Conservation (phyloP, 371 early-diverging fungal genomes). For the Circinella umbellata region DNA sequence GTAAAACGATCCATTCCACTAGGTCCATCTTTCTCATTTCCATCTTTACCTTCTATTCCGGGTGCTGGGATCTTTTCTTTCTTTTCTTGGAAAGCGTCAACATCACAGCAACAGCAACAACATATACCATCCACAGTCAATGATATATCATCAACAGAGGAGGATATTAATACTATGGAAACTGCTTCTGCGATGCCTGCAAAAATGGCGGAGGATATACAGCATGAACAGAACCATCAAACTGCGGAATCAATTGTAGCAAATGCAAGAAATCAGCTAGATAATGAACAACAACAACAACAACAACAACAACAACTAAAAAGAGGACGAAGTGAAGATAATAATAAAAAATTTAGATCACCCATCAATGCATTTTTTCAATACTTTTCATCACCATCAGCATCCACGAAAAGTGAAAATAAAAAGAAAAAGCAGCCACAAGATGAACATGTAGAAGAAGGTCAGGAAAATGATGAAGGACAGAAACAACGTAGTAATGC, state of each 20-base stretch:
- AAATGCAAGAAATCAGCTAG: neutral
- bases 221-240: neutral
- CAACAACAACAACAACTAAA: conserved; percentile 8
- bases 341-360: conserved; percentile 21
- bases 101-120: conserved; percentile 16
- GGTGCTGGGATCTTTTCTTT: conserved; percentile 39
- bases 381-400: conserved; percentile 16
- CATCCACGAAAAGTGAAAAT: neutral
- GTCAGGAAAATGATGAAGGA: neutral
- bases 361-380: conserved; percentile 30
- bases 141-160: neutral
- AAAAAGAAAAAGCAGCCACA: neutral
- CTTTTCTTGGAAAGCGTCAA: conserved; percentile 39
- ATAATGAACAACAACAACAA: neutral
- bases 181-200: neutral
- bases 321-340: neutral
- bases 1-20: conserved; percentile 48
- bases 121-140: neutral
- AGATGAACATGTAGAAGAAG: neutral
- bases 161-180: neutral
- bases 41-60: conserved; percentile 47
- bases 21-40: conserved; percentile 49
- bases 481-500: too few species aligned
- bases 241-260: conserved; percentile 9
- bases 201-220: neutral